These are phyloP conservation scores for Venustampulla echinocandica DNA, from an alignment of 495 filamentous ascomycete species.

Conservation along the genomic window DNA sequence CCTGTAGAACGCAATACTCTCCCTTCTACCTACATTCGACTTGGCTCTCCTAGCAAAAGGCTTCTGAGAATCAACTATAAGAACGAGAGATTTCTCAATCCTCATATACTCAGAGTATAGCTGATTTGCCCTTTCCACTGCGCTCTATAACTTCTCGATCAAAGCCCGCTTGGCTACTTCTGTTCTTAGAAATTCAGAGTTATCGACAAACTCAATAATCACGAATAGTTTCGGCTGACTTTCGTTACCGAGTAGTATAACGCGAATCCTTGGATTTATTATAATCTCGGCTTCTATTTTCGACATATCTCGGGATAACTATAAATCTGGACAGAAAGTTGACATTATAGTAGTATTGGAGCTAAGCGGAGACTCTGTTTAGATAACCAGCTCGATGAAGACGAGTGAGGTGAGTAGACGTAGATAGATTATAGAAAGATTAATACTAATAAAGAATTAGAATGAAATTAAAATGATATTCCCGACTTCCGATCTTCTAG, in stretches of 20 bases:
- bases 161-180: slow-evolving; percentile 23
- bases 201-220: background rate
- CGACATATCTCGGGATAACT: slow-evolving; percentile 48
- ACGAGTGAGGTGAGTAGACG: slow-evolving; percentile 67
- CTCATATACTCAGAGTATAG: slow-evolving; percentile 33
- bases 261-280: background rate
- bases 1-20: slow-evolving; percentile 25
- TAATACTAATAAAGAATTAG: slow-evolving; percentile 18
- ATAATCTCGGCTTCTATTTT: background rate
- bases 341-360: slow-evolving; percentile 34
- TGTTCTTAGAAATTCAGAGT: slow-evolving; percentile 12
- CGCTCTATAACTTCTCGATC: slow-evolving; percentile 37
- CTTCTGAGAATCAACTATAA: slow-evolving; percentile 29
- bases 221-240: background rate
- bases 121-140: slow-evolving; percentile 38
- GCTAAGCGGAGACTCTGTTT: slow-evolving; percentile 25
- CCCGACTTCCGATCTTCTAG: too few species aligned
- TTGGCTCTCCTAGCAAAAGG: slow-evolving; percentile 37
- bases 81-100: slow-evolving; percentile 32
- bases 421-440: slow-evolving; percentile 63
- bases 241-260: background rate
- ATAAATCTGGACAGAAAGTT: slow-evolving; percentile 55
- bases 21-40: slow-evolving; percentile 34
- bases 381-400: slow-evolving; percentile 72
- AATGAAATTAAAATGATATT: background rate